Evolutionary conservation across 2,329 filamentous ascomycete genomes (phyloP).

Genomic region (Colletotrichum chlorophyti): DNA sequence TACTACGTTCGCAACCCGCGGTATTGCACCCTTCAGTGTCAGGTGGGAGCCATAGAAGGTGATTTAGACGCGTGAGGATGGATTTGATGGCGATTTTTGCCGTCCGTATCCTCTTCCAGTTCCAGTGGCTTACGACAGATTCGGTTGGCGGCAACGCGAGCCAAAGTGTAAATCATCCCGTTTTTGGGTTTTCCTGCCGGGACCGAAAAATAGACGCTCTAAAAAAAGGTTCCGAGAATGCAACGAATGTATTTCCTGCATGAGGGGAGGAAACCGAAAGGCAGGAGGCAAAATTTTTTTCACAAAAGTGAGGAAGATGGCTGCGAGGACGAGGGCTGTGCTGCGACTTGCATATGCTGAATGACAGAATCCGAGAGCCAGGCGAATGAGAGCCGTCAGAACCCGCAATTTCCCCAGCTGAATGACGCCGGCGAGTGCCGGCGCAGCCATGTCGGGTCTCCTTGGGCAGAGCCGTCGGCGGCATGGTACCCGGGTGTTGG

Average conservation of each 20-base stretch:
- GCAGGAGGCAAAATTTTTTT: background rate
- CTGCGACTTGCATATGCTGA: constrained; percentile 42
- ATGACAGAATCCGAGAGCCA: constrained; percentile 37
- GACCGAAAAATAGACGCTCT: background rate
- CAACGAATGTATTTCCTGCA: background rate
- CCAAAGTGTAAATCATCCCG: background rate
- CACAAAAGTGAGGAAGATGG: constrained; percentile 9
- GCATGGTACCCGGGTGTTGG: too few relatives aligned
- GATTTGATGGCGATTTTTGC: too few relatives aligned
- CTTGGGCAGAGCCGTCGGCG: constrained; percentile 1
- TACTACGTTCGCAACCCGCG: background rate
- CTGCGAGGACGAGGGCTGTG: constrained; percentile 38
- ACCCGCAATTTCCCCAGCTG: constrained; percentile 29
- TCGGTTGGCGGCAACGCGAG: constrained; percentile 3
- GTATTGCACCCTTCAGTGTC: background rate
- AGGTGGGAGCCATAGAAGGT: background rate
- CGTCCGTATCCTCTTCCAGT: constrained; percentile 1
- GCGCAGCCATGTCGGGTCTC: too few relatives aligned
- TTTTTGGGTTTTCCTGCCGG: too few relatives aligned
- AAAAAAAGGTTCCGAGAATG: background rate
- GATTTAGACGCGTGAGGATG: too few relatives aligned
- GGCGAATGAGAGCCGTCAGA: constrained; percentile 36
- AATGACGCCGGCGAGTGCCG: background rate
- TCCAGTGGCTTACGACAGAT: background rate
- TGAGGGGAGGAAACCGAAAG: background rate